Evolutionary conservation across 768 basidiomycete species (phyloP).

Genomic region (Calocybe indica): DNA sequence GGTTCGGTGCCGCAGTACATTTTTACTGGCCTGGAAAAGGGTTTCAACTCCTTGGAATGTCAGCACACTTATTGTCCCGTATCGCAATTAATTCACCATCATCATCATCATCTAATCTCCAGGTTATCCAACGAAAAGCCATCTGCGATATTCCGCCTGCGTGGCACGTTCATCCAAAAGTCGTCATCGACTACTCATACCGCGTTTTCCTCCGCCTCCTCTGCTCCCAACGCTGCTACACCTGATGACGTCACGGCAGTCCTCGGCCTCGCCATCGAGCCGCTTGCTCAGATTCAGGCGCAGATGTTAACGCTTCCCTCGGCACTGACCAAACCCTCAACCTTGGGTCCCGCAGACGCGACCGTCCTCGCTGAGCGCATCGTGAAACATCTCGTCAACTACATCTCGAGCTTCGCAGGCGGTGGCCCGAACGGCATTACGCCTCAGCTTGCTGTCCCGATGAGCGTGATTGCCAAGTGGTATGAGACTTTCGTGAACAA

Average conservation of each 20-base stretch:
- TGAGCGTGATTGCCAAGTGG: constrained; percentile 62
- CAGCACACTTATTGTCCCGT: constrained; percentile 19
- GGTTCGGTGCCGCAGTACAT: constrained; percentile 80
- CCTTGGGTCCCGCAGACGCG: constrained; percentile 35
- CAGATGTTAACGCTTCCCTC: constrained; percentile 49
- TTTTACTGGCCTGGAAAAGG: constrained; percentile 85
- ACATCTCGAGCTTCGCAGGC: constrained; percentile 59
- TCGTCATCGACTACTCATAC: constrained; percentile 28
- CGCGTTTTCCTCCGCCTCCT: constrained; percentile 28
- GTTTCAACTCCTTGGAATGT: constrained; percentile 84
- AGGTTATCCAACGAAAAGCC: constrained; percentile 91
- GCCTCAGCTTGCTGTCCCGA: constrained; percentile 51
- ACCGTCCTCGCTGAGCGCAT: constrained; percentile 59
- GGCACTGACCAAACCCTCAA: constrained; percentile 13
- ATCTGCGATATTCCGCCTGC: constrained; percentile 81
- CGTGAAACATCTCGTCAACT: constrained; percentile 72
- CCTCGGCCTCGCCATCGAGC: constrained; percentile 79
- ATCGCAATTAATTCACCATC: neutral
- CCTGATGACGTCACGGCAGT: constrained; percentile 55
- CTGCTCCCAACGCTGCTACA: constrained; percentile 22
- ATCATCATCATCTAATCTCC: neutral
- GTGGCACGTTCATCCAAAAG: constrained; percentile 50
- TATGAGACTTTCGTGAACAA: constrained; percentile 64
- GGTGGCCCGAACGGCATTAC: constrained; percentile 28
- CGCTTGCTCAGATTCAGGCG: constrained; percentile 51